Conservation (phyloP, 352 stramenopile genomes). For the Phytophthora multivora region DNA sequence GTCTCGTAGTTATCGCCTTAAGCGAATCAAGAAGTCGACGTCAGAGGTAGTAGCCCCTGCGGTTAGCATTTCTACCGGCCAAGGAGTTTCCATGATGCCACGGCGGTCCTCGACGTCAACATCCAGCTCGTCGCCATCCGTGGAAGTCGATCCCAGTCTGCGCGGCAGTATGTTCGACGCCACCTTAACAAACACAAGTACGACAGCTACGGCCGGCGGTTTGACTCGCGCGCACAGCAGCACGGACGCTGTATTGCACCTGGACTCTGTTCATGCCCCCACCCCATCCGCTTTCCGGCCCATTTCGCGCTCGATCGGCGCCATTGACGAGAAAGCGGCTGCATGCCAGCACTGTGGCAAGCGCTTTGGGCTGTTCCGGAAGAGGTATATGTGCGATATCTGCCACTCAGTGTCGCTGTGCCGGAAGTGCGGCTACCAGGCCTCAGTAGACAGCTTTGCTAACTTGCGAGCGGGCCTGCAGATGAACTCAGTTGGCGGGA, state of each 20-base stretch:
- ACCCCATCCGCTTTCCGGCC: conserved; percentile 24
- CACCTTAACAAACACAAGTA: conserved; percentile 1
- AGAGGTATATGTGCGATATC: conserved; percentile 57
- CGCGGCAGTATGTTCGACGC: conserved; percentile 28
- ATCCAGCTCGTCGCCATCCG: conserved; percentile 36
- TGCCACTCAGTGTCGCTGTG: conserved; percentile 61
- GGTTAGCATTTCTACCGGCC: not conserved
- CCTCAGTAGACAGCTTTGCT: conserved; percentile 47
- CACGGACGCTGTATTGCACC: conserved; percentile 11
- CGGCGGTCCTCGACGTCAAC: conserved; percentile 39
- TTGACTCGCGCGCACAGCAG: conserved; percentile 31
- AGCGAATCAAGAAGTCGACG: conserved; percentile 56
- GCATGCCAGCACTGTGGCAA: conserved; percentile 60
- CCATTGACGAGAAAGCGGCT: conserved; percentile 32
- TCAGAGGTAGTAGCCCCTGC: conserved; percentile 19
- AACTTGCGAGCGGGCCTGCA: conserved; percentile 34
- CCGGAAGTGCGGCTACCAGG: conserved; percentile 60
- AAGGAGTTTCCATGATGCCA: conserved; percentile 22
- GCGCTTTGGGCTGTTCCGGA: conserved; percentile 69
- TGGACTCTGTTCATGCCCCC: conserved; percentile 16
- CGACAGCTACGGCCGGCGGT: conserved; percentile 3
- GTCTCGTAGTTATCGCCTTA: conserved; percentile 52
- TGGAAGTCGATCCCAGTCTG: conserved; percentile 29
- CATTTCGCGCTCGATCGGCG: conserved; percentile 30
- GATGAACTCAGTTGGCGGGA: conserved; percentile 21